A percentile compares a stretch with the other conserved stretches of the same genome.
These are phyloP conservation scores for Solidago caesia DNA, from an alignment of 129 eudicot species.

Conservation along the genomic window DNA sequence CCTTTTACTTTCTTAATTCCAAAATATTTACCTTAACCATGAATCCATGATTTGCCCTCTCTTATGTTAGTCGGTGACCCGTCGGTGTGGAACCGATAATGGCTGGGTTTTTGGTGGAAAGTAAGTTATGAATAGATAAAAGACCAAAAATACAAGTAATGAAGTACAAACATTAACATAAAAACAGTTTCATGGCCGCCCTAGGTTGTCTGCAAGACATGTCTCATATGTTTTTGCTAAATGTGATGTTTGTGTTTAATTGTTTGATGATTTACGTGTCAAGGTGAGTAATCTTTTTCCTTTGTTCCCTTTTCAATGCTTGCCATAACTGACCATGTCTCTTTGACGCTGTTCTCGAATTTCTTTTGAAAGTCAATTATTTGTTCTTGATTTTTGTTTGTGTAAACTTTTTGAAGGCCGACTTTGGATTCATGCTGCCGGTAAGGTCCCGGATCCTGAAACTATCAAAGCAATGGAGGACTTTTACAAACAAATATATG, in stretches of 20 bases:
- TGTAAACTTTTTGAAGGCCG: constrained; percentile 55
- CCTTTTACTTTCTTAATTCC: not conserved
- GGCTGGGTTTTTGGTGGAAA: not conserved
- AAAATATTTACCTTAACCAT: not conserved
- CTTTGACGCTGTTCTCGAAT: not conserved
- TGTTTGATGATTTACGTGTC: no score
- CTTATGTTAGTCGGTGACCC: no score
- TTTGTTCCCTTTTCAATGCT: not conserved
- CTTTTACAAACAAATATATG: constrained; percentile 80
- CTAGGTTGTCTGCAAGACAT: no score
- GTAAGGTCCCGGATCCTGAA: constrained; percentile 79
- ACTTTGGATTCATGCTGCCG: constrained; percentile 98
- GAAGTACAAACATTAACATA: no score
- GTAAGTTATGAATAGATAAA: not conserved
- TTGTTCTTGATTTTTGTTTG: not conserved
- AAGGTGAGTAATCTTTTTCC: not conserved
- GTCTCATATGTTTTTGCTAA: not conserved
- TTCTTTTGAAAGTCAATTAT: not conserved
- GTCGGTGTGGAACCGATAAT: not conserved
- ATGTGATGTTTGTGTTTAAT: no score
- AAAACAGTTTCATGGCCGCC: no score
- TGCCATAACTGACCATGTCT: not conserved
- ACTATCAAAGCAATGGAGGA: constrained; percentile 98
- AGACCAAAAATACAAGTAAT: no score
- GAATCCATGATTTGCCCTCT: not conserved